phyloP scores from a whole-genome alignment of 441 rosid species.

The Mallotus repandus region DNA sequence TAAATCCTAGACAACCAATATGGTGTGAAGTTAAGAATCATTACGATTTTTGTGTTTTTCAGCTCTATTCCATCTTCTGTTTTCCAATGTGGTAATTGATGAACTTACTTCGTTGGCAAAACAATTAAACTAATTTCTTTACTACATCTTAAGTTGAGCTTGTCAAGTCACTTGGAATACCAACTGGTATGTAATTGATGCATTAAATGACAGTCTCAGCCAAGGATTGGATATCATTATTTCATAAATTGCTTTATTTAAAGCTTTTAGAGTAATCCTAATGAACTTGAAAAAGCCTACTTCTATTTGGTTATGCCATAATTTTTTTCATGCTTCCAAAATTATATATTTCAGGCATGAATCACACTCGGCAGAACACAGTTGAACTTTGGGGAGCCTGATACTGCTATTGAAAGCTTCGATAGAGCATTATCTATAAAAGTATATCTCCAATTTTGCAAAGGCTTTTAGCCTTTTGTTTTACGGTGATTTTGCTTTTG shows the following conservation, averaged over 20 bases:
- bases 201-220: not conserved
- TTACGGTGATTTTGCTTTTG: not conserved
- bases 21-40: not conserved
- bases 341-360: conserved; percentile 57
- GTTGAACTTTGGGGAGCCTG: conserved; percentile 87
- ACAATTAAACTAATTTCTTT: not conserved
- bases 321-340: not conserved
- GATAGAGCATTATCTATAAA: conserved; percentile 62
- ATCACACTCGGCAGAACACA: conserved; percentile 89
- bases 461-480: conserved; percentile 1
- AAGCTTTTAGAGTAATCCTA: not conserved
- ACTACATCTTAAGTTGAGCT: not conserved
- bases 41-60: not conserved
- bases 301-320: not conserved
- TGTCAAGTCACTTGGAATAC: conserved; percentile 6
- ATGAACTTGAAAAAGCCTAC: not conserved
- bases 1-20: not conserved
- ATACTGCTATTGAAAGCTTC: conserved; percentile 68
- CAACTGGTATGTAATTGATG: not conserved
- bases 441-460: conserved; percentile 30
- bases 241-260: not conserved
- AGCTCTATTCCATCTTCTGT: not conserved
- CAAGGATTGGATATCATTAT: not conserved
- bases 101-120: not conserved
- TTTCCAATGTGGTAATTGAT: not conserved